Evolutionary conservation across 2,329 filamentous ascomycete species (phyloP), one percentile per base, ranked within the genome.

Genomic region (Alternaria sp.): DNA sequence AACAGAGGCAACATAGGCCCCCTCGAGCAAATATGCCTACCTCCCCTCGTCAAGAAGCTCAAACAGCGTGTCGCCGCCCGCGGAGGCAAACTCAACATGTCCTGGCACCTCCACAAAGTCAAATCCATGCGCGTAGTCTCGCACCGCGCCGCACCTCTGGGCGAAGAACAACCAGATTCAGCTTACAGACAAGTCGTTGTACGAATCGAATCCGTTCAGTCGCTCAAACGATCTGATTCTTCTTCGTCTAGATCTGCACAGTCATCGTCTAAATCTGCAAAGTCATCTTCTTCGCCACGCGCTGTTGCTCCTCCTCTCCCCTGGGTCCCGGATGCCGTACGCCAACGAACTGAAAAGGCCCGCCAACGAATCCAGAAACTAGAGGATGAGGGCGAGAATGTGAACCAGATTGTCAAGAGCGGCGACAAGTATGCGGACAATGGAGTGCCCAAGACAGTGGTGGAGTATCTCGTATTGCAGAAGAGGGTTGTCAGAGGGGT

Each of bases 391-490:
- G 36, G 11, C 11, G 49, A 41, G 3, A 12, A 7, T 18, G 39
- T n/a, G 22, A 53, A 28, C 4, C 16, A 28, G 20, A 24, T 24
- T 24, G 34, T 18, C 5, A 47, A 51, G 28, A 51, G 34, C 7
- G 34, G 22, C 12, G 47, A 24, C 7, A 30, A 9, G 12, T 52
- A 47, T 16, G 6, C 34, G 8, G 55, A 64, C 11, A 65, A 54
- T 7, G 52, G 41, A 2, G 46, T 52, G 38, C 43, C n/a, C 14
- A 62, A 58, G 56, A 66, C 48, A 28, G 82, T 89, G 66, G 75
- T 83, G 2, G 90, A 93, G 80, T 87, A 91, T 70, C 64, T 92
- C 5, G 88, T 91, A 39, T 65, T 92, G 46, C 86, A 87, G 70
- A 79, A 78, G 47, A 76, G 71, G 54, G 86, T 84, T 20, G 85